Percentiles rank a stretch among this genome's conserved stretches.
Conservation (phyloP, 768 basidiomycete species). For the Botryobasidium botryosum region DNA sequence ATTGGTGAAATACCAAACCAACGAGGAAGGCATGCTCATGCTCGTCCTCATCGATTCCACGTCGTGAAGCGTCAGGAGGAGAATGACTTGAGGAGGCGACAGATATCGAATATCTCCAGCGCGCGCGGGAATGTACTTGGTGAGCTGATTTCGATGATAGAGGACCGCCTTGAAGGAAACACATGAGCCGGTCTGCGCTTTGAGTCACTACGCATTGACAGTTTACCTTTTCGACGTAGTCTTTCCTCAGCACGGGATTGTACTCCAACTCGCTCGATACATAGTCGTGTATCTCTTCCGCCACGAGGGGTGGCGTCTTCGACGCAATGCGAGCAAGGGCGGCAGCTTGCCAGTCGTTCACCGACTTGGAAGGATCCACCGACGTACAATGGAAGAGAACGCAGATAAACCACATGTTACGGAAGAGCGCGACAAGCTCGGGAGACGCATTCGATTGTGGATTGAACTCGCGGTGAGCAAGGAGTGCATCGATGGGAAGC, state of each 20-base stretch:
- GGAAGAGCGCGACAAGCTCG: conserved; percentile 59
- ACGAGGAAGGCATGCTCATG: conserved; percentile 58
- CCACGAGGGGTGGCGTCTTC: conserved; percentile 72
- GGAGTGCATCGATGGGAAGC: conserved; percentile 77
- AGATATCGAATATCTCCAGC: conserved; percentile 54
- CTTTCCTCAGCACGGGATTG: conserved; percentile 75
- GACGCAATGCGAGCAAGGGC: conserved; percentile 63
- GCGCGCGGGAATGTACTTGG: conserved; percentile 46
- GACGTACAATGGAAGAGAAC: conserved; percentile 68
- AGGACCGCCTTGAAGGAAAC: conserved; percentile 11
- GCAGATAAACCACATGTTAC: conserved; percentile 89
- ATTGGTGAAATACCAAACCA: conserved; percentile 79
- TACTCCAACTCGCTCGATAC: conserved; percentile 83
- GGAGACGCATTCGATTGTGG: conserved; percentile 37
- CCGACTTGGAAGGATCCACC: conserved; percentile 14
- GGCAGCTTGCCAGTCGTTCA: conserved; percentile 51
- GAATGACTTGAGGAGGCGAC: conserved; percentile 68
- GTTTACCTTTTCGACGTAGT: conserved; percentile 55
- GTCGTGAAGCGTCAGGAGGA: conserved; percentile 46
- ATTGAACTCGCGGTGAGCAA: conserved; percentile 52
- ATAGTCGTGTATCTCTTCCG: conserved; percentile 68
- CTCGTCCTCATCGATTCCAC: conserved; percentile 76
- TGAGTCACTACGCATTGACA: not conserved
- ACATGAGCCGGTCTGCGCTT: not conserved
- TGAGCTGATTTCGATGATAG: conserved; percentile 47